phyloP scores from a whole-genome alignment of 2,329 filamentous ascomycete species.

The Pseudogymnoascus sp. region DNA sequence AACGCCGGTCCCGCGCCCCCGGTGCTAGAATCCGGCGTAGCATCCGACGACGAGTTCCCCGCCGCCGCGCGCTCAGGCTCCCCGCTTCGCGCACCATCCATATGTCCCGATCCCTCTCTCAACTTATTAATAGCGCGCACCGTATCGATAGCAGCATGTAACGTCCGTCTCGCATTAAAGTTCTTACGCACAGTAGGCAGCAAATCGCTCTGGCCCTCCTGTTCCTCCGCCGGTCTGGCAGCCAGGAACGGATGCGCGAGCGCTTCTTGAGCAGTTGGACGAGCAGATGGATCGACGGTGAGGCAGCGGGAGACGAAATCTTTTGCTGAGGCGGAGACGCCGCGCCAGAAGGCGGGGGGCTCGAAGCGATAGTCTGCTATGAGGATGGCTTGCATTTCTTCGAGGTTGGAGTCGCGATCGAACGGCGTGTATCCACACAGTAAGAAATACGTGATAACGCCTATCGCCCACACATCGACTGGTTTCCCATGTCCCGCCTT shows the following conservation, averaged over 20 bases:
- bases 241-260: slow-evolving; percentile 59
- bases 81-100: slow-evolving; percentile 50
- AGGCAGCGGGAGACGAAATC: slow-evolving; percentile 90
- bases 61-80: slow-evolving; percentile 39
- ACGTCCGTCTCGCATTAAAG: slow-evolving; percentile 61
- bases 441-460: slow-evolving; percentile 97
- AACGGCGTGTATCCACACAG: slow-evolving; percentile 98
- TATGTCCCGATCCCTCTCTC: slow-evolving; percentile 53
- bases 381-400: slow-evolving; percentile 99
- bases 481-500: slow-evolving; percentile 97
- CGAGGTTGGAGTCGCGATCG: slow-evolving; percentile 92
- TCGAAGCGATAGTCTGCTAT: slow-evolving; percentile 95
- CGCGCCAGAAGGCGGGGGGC: slow-evolving; percentile 92
- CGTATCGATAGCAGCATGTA: slow-evolving; percentile 64
- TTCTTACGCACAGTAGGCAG: slow-evolving; percentile 66
- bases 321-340: slow-evolving; percentile 75
- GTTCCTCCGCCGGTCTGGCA: slow-evolving; percentile 38
- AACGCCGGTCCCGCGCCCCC: background rate
- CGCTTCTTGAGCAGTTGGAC: slow-evolving; percentile 84
- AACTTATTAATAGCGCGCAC: slow-evolving; percentile 65
- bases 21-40: background rate
- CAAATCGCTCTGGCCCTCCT: slow-evolving; percentile 50
- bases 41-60: background rate
- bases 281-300: slow-evolving; percentile 76
- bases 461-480: slow-evolving; percentile 96